Evolutionary conservation across 2,329 filamentous ascomycete species (phyloP).

Genomic region (Pleoardoris graminearum): DNA sequence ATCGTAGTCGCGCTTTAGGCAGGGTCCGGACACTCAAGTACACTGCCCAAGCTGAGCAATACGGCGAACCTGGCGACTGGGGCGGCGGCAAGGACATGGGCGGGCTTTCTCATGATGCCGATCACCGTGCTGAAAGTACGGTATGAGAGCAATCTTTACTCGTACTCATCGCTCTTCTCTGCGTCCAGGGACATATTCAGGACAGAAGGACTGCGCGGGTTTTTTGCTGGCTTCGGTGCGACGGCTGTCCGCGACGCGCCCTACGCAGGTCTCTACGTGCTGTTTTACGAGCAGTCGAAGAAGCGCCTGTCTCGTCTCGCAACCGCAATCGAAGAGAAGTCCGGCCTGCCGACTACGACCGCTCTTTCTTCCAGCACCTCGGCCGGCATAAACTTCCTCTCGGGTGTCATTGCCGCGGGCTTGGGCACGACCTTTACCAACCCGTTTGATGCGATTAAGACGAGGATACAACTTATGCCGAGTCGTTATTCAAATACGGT

Average conservation of each 20-base stretch:
- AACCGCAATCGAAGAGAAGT: slow-evolving; percentile 34
- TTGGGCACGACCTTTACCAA: slow-evolving; percentile 89
- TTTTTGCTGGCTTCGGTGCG: slow-evolving; percentile 92
- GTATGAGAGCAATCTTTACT: slow-evolving; percentile 86
- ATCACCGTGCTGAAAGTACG: slow-evolving; percentile 96
- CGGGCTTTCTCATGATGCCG: slow-evolving; percentile 91
- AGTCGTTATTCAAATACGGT: slow-evolving; percentile 79
- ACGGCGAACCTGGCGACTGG: slow-evolving; percentile 84
- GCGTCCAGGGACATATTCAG: slow-evolving; percentile 75
- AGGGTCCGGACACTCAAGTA: slow-evolving; percentile 60
- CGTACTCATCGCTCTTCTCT: slow-evolving; percentile 73
- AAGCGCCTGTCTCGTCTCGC: slow-evolving; percentile 54
- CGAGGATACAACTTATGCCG: slow-evolving; percentile 88
- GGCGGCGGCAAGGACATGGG: slow-evolving; percentile 79
- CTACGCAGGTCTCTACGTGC: slow-evolving; percentile 90
- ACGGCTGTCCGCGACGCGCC: slow-evolving; percentile 94
- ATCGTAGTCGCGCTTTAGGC: neutral
- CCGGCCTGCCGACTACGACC: slow-evolving; percentile 21
- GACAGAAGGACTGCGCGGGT: slow-evolving; percentile 75
- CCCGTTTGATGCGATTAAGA: slow-evolving; percentile 96
- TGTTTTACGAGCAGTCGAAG: slow-evolving; percentile 90
- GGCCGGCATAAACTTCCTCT: slow-evolving; percentile 80
- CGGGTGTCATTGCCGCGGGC: slow-evolving; percentile 78
- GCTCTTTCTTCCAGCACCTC: slow-evolving; percentile 47
- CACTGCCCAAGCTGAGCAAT: slow-evolving; percentile 80